A percentile compares a stretch with the other conserved stretches of the same genome.
These are phyloP conservation scores for Medicago truncatula DNA, from an alignment of 306 rosid species.

Conservation along the genomic window MtrunA17r5.0-ANR NC_053042.1:32271501-32272000, in stretches of 20 bases:
- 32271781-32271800: conserved; percentile 11
- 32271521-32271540: no score
- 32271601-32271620: no score
- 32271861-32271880: neutral
- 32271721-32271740: conserved; percentile 51
- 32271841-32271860: conserved; percentile 28
- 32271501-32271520: no score
- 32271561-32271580: no score
- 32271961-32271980: conserved; percentile 41
- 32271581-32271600: no score
- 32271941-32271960: conserved; percentile 52
- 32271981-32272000: conserved; percentile 18
- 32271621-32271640: no score
- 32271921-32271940: conserved; percentile 48
- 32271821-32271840: neutral
- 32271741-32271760: conserved; percentile 30
- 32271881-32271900: conserved; percentile 4
- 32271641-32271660: neutral
- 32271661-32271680: conserved; percentile 45
- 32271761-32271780: neutral
- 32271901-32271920: conserved; percentile 31
- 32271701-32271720: conserved; percentile 44
- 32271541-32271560: no score
- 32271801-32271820: conserved; percentile 42
- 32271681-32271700: conserved; percentile 45